Base-by-base conservation (phyloP, 768 basidiomycete species). In the Fistulinella prunicolor region DNA sequence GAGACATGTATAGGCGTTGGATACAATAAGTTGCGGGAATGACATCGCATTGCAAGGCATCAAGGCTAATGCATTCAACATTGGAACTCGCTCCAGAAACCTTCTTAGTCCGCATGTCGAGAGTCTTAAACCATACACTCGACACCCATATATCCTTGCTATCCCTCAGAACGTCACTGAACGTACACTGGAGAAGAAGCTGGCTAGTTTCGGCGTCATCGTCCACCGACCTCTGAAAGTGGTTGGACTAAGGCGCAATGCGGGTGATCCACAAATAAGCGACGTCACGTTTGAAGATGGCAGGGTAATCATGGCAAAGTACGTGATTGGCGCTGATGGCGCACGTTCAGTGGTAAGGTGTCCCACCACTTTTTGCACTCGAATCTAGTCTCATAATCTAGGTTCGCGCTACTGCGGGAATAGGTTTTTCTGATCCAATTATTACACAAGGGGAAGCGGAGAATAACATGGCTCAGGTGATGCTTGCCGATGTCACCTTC, bases 261-360 rank as follows among this genome's bases (percentile, higher is more conserved):
- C 51, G 8, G 50, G 54, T n/a, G 61, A 71, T 26, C 9, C 45
- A 12, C 59, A 58, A 10, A 21, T 72, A 12, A 67, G 58, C 7
- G 68, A 75, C 13, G 76, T 76, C n/a, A 54, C 59, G 0, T 78
- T 81, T 51, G 75, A 79, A 24, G 67, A 70, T 38, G 78, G 79
- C 4, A 68, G 68, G 29, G 56, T 63, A 12, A 68, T 80, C 30
- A 68, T 60, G 3, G 60, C 78, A 13, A 70, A 68, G 28, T 79
- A 77, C 56, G 71, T 80, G 5, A 54, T 80, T 26, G 79, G 75
- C 20, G 77, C 79, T 6, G 79, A 82, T 55, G 79, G 80, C 4
- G 63, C 76, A 3, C 69, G 59, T 47, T 81, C 78, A 1, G 54
- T 58, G 28, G 79, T 79, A 54, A 41, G 69, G 57, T 41, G 6